Base-by-base conservation (phyloP, 306 rosid species). In the Dryas alaskensis region DNA sequence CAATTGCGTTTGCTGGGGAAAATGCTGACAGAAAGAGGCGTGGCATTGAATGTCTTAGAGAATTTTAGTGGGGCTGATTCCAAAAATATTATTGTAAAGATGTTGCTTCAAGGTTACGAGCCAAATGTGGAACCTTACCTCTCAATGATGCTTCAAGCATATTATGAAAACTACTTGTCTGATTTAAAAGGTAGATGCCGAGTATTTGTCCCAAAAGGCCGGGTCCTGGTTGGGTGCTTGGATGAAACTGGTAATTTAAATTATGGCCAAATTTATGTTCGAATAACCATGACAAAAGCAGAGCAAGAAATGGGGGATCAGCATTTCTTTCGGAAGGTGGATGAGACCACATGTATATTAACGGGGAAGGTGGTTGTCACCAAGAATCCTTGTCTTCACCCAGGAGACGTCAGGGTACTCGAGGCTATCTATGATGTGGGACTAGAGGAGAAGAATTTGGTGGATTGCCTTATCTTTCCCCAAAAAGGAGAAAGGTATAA, bases 321-420 rank as follows among this genome's bases (percentile, higher is more conserved):
- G 66, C 78, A 69, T 60, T 82, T 75, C 75, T 86, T 92, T 46
- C 80, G 73, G 82, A 81, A 76, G 80, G 84, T 88, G 78, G 92
- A 83, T 49, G 97, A 88, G 70, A 67, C 63, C 66, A 89, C 96
- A 12, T 72, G 84, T 11, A 78, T 83, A 27, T 31, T 93, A 79
- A 74, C 82, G 12, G 98, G 98, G 73, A 91, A 82, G 81, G 96
- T 93, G 71, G 85, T 89, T 50, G 96, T 93, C 64, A 91, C 96
- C 12, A 93, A 87, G 79, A 94, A 91, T 67, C 96, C 98, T 53
- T 94, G 98, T 80, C 98, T 94, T 80, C 96, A 92, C 85, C 98
- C 98, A 1, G 98, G 98, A 47, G 97, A 94, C 43, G 52, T 94
- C 64, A 86, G 98, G 83, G 92, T 94, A 75, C 94, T 92, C 69